These are phyloP conservation scores for Datura wrightii DNA, from an alignment of 257 asterid genomes.

Conservation along the genomic window DNA sequence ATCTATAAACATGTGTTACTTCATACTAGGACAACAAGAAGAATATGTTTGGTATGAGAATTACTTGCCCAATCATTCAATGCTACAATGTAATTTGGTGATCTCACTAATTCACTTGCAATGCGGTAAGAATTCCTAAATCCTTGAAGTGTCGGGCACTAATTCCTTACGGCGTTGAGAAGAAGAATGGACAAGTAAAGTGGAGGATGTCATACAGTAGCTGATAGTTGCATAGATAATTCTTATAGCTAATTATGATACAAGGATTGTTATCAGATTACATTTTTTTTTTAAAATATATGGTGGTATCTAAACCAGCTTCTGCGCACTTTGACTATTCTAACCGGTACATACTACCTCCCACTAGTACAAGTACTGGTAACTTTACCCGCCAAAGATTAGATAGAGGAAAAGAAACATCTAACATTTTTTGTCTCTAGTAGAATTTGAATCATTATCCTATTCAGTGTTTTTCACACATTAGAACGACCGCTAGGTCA, in stretches of 20 bases:
- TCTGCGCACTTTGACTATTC: background rate
- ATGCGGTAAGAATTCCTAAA: background rate
- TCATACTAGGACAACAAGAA: background rate
- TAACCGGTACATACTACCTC: background rate
- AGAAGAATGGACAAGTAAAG: background rate
- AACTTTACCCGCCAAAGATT: background rate
- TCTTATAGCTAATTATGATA: background rate
- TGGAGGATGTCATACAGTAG: background rate
- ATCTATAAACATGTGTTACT: background rate
- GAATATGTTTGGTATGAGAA: background rate
- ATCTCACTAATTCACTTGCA: background rate
- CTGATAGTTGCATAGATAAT: conserved; percentile 9
- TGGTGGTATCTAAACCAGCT: background rate
- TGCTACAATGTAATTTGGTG: background rate
- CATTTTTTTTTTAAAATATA: background rate
- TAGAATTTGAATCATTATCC: background rate
- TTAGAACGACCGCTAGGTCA: background rate
- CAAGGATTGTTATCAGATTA: background rate
- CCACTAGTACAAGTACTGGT: background rate
- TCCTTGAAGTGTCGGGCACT: background rate
- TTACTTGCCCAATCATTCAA: background rate
- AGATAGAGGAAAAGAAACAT: background rate
- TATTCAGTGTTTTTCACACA: conserved; percentile 8
- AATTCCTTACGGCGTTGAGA: background rate
- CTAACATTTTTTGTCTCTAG: background rate